Evolutionary conservation across 345 rosid genomes (phyloP), one percentile per base, ranked within the genome.

Genomic region (Isatis tinctoria): DNA sequence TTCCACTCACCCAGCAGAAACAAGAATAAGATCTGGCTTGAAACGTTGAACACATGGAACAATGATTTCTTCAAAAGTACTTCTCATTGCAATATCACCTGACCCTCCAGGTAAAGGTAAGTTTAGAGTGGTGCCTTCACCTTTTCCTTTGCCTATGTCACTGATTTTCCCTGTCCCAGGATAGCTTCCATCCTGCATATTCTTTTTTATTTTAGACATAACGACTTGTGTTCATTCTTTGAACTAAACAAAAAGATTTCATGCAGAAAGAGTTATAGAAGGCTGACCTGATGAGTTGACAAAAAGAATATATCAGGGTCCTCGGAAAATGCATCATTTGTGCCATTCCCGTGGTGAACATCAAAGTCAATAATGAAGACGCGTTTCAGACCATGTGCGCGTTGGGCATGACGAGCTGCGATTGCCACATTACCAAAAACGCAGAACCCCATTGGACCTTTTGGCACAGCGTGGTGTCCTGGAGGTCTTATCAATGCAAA

Each of bases 401-500:
- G 87, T 71, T 94, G 97, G 18, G 91, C 96, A 80, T 94, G 83
- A 59, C 95, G 96, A 79, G 97, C 98, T 74, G 98, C 97, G 36
- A 94, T 84, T 30, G 97, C 96, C 58, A 91, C 88, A 64, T 94
- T 94, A 16, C 97, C 96, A 56, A 94, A 93, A 56, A 94, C 91
- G 24, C 98, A 94, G 83, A 94, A 94, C 26, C 96, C 97, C 98
- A 94, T 88, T 4, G 98, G 97, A 39, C 98, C 97, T 80, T 89
- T 91, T 7, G 96, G 97, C 22, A 89, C 81, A 9, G 97, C 98
- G 49, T 91, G 97, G 76, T 91, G 98, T 52, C 96, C 98, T 0
- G 97, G 98, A 64, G 97, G 97, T 76, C 96, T 90, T 81, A 94
- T 88, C 84, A 91, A 77, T 44, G 98, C 97, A 80, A 91, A 91